These are phyloP conservation scores for Lumnitzera littorea DNA, from an alignment of 345 rosid species.

Conservation along the genomic window DNA sequence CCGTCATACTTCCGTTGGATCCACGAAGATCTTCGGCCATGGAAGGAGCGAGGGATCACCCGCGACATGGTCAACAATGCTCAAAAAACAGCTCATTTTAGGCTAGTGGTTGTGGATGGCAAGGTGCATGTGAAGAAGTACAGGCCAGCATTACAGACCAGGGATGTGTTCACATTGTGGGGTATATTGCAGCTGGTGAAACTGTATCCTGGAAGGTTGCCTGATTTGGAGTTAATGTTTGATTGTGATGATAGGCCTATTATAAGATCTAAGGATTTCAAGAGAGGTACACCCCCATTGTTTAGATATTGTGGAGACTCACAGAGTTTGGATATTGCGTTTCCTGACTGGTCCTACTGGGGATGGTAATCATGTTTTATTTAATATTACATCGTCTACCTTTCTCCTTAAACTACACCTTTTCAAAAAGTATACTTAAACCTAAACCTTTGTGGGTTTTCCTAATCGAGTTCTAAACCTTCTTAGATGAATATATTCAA, in stretches of 20 bases:
- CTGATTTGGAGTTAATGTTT: slow-evolving; percentile 78
- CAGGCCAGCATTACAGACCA: slow-evolving; percentile 31
- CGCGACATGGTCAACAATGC: slow-evolving; percentile 50
- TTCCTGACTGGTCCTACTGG: slow-evolving; percentile 91
- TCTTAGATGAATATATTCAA: too few species aligned
- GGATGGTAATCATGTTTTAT: slow-evolving; percentile 47
- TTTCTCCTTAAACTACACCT: background rate
- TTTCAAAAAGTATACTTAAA: too few species aligned
- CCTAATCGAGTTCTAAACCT: too few species aligned
- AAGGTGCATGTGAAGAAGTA: slow-evolving; percentile 53
- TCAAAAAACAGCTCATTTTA: slow-evolving; percentile 44
- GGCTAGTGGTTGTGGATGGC: slow-evolving; percentile 48
- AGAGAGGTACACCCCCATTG: slow-evolving; percentile 47
- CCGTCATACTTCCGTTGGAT: slow-evolving; percentile 74
- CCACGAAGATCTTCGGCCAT: slow-evolving; percentile 64
- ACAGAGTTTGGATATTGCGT: slow-evolving; percentile 45
- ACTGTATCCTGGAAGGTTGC: slow-evolving; percentile 58
- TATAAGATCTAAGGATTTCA: slow-evolving; percentile 24
- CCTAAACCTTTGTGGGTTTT: too few species aligned
- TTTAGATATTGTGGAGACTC: slow-evolving; percentile 55
- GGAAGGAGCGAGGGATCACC: slow-evolving; percentile 54
- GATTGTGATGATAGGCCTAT: slow-evolving; percentile 47
- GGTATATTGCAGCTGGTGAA: slow-evolving; percentile 66
- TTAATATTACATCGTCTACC: background rate
- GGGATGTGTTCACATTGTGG: slow-evolving; percentile 59